Conservation (phyloP, 2,329 filamentous ascomycete species). For the Paraphoma chrysanthemicola region DNA sequence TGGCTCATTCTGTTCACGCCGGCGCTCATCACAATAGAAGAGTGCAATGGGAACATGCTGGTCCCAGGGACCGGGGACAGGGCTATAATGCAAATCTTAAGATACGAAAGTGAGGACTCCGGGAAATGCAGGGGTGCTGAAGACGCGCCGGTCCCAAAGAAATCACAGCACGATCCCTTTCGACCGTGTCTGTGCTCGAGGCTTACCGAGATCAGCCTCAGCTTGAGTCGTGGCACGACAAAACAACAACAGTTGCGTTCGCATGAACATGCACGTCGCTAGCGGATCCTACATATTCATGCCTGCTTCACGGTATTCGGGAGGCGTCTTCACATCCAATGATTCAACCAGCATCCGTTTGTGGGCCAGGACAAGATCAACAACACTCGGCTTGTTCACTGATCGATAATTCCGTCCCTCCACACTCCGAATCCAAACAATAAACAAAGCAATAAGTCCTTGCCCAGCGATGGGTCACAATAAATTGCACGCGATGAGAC, state of each 20-base stretch:
- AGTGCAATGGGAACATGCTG: not conserved
- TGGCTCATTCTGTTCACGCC: not conserved
- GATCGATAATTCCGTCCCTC: no score
- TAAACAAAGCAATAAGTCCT: not conserved
- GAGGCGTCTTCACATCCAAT: not conserved
- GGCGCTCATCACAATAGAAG: not conserved
- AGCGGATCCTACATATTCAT: constrained; percentile 7
- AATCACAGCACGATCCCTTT: constrained; percentile 15
- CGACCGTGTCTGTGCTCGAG: constrained; percentile 3
- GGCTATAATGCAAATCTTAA: constrained; percentile 4
- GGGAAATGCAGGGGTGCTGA: constrained; percentile 17
- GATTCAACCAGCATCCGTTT: not conserved
- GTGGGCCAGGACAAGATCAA: not conserved
- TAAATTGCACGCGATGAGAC: not conserved
- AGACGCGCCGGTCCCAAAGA: constrained; percentile 1
- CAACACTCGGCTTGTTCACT: no score
- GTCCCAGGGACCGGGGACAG: not conserved
- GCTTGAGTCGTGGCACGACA: constrained; percentile 17
- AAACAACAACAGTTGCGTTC: constrained; percentile 16
- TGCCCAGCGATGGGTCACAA: not conserved
- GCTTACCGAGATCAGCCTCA: constrained; percentile 1
- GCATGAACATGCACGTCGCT: constrained; percentile 12
- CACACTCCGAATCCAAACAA: not conserved
- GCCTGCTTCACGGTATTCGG: not conserved
- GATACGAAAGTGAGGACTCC: constrained; percentile 10